Evolutionary conservation across 352 stramenopile genomes (phyloP).

Genomic region (Detonula confervacea): DNA sequence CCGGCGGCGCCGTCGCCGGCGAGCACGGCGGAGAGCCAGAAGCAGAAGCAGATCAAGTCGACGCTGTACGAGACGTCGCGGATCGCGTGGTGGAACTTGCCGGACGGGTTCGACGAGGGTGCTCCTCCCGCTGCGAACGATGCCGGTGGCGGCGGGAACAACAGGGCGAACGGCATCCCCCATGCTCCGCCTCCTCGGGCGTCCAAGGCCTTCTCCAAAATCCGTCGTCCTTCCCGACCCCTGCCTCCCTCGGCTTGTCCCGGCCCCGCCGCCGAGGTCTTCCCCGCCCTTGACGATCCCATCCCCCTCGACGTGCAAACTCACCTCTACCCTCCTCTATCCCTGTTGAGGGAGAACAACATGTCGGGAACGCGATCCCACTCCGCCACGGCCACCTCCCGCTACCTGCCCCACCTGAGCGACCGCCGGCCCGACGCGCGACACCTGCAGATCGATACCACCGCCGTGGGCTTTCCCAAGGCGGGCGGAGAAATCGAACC

Average conservation of each 20-base stretch:
- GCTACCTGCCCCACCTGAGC: constrained; percentile 80
- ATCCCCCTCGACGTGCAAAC: constrained; percentile 66
- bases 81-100: constrained; percentile 68
- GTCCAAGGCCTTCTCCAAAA: no score
- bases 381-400: constrained; percentile 71
- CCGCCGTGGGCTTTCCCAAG: constrained; percentile 79
- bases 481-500: constrained; percentile 82
- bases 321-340: constrained; percentile 55
- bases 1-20: no score
- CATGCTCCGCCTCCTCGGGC: no score
- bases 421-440: constrained; percentile 75
- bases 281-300: constrained; percentile 59
- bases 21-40: constrained; percentile 5
- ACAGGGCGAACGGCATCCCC: no score
- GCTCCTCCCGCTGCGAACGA: background rate
- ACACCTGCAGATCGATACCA: constrained; percentile 85
- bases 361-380: constrained; percentile 62
- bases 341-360: constrained; percentile 62
- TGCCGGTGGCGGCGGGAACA: background rate
- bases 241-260: no score
- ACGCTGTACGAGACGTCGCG: constrained; percentile 47
- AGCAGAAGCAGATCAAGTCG: constrained; percentile 36
- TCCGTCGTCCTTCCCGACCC: no score
- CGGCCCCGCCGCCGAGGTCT: constrained; percentile 38
- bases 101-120: constrained; percentile 30